Percentiles rank a stretch among this genome's conserved stretches.
Evolutionary conservation across 139 green algal species (phyloP).

Genomic region (Nannochloris sp.): DNA sequence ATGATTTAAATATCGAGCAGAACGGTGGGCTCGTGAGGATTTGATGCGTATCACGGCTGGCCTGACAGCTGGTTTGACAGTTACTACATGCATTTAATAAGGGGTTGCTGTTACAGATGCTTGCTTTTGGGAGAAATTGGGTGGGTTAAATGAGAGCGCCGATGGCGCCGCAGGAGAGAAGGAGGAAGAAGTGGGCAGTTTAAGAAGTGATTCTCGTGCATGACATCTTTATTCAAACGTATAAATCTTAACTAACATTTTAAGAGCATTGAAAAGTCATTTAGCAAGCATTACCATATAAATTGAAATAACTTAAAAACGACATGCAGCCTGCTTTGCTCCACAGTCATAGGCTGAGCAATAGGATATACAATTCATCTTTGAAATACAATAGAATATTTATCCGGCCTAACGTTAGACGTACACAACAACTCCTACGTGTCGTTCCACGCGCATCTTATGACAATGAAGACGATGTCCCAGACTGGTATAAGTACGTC

Average conservation of each 20-base stretch:
- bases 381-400: neutral
- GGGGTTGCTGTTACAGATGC: neutral
- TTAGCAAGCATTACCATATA: neutral
- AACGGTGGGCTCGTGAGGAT: no score
- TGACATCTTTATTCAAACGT: neutral
- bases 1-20: neutral
- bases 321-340: neutral
- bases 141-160: no score
- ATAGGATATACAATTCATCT: neutral
- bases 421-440: neutral
- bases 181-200: no score
- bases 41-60: neutral
- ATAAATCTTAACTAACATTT: neutral
- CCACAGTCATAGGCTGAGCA: neutral
- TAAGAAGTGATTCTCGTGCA: neutral
- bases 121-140: neutral
- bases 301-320: neutral
- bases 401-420: no score
- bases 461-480: neutral
- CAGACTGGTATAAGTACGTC: constrained; percentile 7
- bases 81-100: neutral
- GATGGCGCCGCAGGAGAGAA: no score
- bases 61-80: neutral
- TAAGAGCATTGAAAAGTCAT: neutral
- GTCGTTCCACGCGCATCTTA: neutral